Conservation (phyloP, 2,329 filamentous ascomycete genomes). For the Aspergillus neotritici region DNA sequence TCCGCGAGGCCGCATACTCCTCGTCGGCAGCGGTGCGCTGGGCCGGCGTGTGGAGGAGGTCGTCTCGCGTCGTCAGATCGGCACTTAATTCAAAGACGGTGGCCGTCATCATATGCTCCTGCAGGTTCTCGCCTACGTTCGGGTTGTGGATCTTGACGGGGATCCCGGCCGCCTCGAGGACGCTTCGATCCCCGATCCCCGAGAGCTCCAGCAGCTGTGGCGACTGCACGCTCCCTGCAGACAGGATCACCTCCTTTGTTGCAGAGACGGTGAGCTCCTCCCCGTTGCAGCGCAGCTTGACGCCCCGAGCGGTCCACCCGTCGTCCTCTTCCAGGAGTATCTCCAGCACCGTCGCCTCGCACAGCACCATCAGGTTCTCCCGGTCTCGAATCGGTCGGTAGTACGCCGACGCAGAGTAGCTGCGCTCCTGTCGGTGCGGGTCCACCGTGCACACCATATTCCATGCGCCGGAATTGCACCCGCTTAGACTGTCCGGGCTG, state of each 20-base stretch:
- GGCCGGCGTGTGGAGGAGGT: slow-evolving; percentile 6
- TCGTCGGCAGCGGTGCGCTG: slow-evolving; percentile 13
- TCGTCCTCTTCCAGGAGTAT: slow-evolving; percentile 35
- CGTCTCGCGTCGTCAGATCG: slow-evolving; percentile 9
- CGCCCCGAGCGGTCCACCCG: slow-evolving; percentile 33
- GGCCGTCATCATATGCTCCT: slow-evolving; percentile 40
- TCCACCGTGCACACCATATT: slow-evolving; percentile 25
- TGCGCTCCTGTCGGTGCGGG: slow-evolving; percentile 30
- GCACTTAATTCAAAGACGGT: slow-evolving; percentile 25
- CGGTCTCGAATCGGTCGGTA: slow-evolving; percentile 34
- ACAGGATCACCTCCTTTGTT: slow-evolving; percentile 52
- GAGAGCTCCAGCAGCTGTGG: slow-evolving; percentile 58
- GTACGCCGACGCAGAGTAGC: slow-evolving; percentile 42
- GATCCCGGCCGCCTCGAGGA: slow-evolving; percentile 42
- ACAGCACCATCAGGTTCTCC: slow-evolving; percentile 45
- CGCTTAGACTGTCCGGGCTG: slow-evolving; percentile 34
- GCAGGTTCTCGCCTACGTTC: slow-evolving; percentile 47
- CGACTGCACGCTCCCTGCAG: slow-evolving; percentile 53
- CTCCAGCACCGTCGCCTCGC: slow-evolving; percentile 43
- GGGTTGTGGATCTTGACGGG: slow-evolving; percentile 40
- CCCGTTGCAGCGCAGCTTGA: slow-evolving; percentile 37
- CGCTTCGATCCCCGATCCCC: slow-evolving; percentile 49
- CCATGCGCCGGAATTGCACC: slow-evolving; percentile 40
- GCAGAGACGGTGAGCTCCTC: slow-evolving; percentile 30
- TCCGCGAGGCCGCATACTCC: slow-evolving; percentile 10